phyloP scores from a whole-genome alignment of 352 stramenopile species.

The Globisporangium alternatum region DNA sequence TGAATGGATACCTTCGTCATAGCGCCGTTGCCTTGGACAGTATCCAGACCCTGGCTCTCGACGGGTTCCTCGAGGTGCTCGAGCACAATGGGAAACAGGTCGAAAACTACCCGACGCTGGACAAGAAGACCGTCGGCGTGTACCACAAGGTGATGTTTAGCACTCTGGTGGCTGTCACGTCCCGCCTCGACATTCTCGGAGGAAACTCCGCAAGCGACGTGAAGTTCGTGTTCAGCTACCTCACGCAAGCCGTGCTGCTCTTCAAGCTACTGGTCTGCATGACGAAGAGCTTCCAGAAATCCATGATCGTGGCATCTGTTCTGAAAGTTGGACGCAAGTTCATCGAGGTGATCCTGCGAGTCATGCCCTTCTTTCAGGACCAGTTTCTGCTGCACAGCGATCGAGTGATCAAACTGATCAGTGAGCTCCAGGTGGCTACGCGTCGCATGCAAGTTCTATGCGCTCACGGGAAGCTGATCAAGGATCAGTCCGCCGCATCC shows the following conservation, averaged over 20 bases:
- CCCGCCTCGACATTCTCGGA: slow-evolving; percentile 33
- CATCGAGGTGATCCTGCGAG: slow-evolving; percentile 42
- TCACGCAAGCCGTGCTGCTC: slow-evolving; percentile 47
- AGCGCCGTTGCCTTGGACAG: slow-evolving; percentile 38
- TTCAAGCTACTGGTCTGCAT: slow-evolving; percentile 63
- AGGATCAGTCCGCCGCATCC: slow-evolving; percentile 42
- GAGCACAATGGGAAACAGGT: slow-evolving; percentile 26
- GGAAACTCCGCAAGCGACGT: slow-evolving; percentile 18
- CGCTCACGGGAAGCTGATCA: slow-evolving; percentile 57
- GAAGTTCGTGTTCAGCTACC: slow-evolving; percentile 44
- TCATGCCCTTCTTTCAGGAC: slow-evolving; percentile 54
- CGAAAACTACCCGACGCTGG: slow-evolving; percentile 35
- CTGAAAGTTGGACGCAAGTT: slow-evolving; percentile 53
- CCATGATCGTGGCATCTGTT: slow-evolving; percentile 43
- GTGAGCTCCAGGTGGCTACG: slow-evolving; percentile 56
- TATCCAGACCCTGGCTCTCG: slow-evolving; percentile 40
- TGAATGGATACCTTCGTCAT: slow-evolving; percentile 38
- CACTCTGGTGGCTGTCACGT: slow-evolving; percentile 34
- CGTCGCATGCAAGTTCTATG: slow-evolving; percentile 62
- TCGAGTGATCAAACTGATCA: slow-evolving; percentile 48
- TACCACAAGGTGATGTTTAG: slow-evolving; percentile 53
- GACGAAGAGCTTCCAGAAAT: slow-evolving; percentile 57
- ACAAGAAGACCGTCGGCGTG: slow-evolving; percentile 46
- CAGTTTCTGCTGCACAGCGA: slow-evolving; percentile 49
- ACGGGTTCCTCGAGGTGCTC: slow-evolving; percentile 41